Conservation (phyloP, 352 stramenopile species). For the Phytophthora hibernalis region DNA sequence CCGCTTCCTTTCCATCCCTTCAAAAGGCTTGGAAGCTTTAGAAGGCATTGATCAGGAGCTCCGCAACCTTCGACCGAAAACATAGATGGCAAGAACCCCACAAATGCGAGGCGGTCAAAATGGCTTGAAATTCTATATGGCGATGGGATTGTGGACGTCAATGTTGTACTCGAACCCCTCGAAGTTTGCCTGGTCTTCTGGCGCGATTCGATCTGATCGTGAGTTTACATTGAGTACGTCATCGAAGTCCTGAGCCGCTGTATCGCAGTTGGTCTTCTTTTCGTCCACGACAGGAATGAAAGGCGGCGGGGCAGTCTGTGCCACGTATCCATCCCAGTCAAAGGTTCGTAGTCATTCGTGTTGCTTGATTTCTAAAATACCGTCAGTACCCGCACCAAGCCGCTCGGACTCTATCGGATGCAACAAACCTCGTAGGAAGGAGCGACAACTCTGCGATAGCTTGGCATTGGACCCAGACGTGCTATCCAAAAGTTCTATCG, state of each 20-base stretch:
- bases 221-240: slow-evolving; percentile 64
- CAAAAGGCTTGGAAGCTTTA: slow-evolving; percentile 64
- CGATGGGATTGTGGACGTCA: slow-evolving; percentile 31
- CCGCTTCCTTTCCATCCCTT: slow-evolving; percentile 54
- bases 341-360: slow-evolving; percentile 68
- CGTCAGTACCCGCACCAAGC: slow-evolving; percentile 38
- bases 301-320: slow-evolving; percentile 42
- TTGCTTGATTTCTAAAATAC: slow-evolving; percentile 51
- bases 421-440: slow-evolving; percentile 58
- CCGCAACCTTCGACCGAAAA: slow-evolving; percentile 9
- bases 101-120: not conserved
- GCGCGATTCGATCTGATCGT: slow-evolving; percentile 35
- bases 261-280: slow-evolving; percentile 71
- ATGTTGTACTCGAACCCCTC: slow-evolving; percentile 70
- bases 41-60: slow-evolving; percentile 60
- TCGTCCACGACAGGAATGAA: slow-evolving; percentile 65
- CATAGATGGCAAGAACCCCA: slow-evolving; percentile 1
- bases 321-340: slow-evolving; percentile 58
- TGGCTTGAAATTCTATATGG: slow-evolving; percentile 17
- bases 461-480: slow-evolving; percentile 23
- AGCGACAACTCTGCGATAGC: slow-evolving; percentile 40
- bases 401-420: slow-evolving; percentile 55
- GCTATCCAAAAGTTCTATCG: slow-evolving; percentile 49
- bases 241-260: slow-evolving; percentile 66
- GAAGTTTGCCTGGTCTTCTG: slow-evolving; percentile 62